phyloP scores from a whole-genome alignment of 306 rosid genomes.

The apple (Malus domestica) region DNA sequence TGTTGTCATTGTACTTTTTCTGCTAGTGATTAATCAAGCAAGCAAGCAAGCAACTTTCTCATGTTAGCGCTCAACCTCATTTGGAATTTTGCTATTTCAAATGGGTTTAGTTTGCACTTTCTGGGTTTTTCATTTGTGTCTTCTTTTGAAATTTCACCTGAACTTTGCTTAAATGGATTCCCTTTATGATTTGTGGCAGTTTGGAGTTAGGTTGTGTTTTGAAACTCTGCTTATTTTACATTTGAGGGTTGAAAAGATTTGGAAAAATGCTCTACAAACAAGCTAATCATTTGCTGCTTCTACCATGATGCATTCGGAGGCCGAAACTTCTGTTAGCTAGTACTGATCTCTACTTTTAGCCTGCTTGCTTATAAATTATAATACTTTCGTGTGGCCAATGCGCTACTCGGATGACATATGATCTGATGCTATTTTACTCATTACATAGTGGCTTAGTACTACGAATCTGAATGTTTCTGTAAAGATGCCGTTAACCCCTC shows the following conservation, averaged over 20 bases:
- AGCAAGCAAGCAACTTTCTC: neutral
- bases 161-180: neutral
- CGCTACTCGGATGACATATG: neutral
- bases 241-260: neutral
- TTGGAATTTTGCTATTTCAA: neutral
- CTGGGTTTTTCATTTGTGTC: neutral
- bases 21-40: neutral
- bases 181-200: neutral
- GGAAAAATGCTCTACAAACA: neutral
- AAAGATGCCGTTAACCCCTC: neutral
- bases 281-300: neutral
- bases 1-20: neutral
- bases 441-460: neutral
- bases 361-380: neutral
- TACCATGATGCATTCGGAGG: neutral
- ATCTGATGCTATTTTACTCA: neutral
- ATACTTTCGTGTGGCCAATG: neutral
- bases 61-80: neutral
- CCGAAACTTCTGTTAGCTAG: neutral
- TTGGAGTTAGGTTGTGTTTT: neutral
- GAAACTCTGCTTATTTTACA: neutral
- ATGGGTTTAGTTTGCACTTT: neutral
- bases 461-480: neutral
- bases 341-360: neutral
- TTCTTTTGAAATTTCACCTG: neutral